Conservation (phyloP, 2,329 filamentous ascomycete species). For the Drechslera avenae region DNA sequence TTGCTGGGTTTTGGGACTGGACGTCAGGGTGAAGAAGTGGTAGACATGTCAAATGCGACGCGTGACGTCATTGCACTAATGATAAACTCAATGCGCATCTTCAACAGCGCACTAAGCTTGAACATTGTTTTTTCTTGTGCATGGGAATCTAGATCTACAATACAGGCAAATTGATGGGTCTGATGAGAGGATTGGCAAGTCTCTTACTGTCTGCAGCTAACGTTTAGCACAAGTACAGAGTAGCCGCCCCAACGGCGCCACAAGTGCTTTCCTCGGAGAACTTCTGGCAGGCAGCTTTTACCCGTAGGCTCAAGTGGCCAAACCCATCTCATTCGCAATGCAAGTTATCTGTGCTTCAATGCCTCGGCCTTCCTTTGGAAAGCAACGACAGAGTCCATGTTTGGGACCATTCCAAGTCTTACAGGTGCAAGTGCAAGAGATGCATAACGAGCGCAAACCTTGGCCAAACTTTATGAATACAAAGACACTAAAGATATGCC, state of each 20-base stretch:
- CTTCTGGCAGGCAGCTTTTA: neutral
- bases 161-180: neutral
- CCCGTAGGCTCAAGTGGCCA: neutral
- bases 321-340: no score
- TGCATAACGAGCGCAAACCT: neutral
- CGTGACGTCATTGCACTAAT: constrained; percentile 18
- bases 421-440: neutral
- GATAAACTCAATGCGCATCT: neutral
- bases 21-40: constrained; percentile 1
- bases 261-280: neutral
- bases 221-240: neutral
- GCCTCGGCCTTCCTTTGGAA: no score
- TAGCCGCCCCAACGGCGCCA: neutral
- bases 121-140: neutral
- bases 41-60: constrained; percentile 3
- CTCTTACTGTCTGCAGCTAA: constrained; percentile 10
- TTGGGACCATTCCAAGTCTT: no score
- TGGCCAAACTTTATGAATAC: no score
- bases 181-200: constrained; percentile 2
- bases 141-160: neutral
- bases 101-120: neutral
- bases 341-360: no score
- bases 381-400: no score
- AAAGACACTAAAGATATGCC: no score
- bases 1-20: neutral